Evolutionary conservation across 371 early-diverging fungal species (phyloP).

Genomic region (Phascolomyces articulosus): DNA sequence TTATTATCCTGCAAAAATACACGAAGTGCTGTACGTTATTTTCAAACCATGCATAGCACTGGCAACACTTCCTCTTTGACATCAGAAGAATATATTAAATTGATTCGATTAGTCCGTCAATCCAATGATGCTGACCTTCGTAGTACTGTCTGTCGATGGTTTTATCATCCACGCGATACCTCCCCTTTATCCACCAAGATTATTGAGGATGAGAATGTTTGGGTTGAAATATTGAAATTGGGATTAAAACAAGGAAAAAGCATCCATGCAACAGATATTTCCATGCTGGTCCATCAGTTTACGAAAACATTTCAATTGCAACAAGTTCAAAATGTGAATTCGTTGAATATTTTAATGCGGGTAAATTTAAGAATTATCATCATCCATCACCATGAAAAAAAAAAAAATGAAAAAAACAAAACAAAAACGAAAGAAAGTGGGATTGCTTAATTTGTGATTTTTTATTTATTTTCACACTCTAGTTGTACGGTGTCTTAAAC

Average conservation of each 20-base stretch:
- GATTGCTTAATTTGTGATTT: not conserved
- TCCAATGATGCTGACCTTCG: not conserved
- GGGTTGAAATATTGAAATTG: slow-evolving; percentile 34
- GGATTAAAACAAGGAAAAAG: slow-evolving; percentile 27
- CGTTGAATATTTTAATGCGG: slow-evolving; percentile 37
- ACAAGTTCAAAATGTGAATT: slow-evolving; percentile 19
- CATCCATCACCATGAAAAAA: too few species aligned
- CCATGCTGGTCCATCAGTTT: slow-evolving; percentile 26
- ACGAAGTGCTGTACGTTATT: not conserved
- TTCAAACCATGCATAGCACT: not conserved
- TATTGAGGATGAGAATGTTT: slow-evolving; percentile 26
- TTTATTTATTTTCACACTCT: too few species aligned
- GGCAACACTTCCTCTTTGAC: not conserved
- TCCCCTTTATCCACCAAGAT: slow-evolving; percentile 14
- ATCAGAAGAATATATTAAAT: not conserved
- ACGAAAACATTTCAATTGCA: slow-evolving; percentile 19
- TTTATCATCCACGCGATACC: slow-evolving; percentile 17
- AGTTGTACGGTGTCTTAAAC: slow-evolving; percentile 35
- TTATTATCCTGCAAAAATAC: not conserved
- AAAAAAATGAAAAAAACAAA: not conserved
- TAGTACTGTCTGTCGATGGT: slow-evolving; percentile 22
- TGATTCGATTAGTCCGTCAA: not conserved
- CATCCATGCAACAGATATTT: slow-evolving; percentile 26
- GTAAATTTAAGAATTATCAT: slow-evolving; percentile 34
- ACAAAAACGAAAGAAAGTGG: not conserved